Conservation (phyloP, 2,329 filamentous ascomycete genomes). For the Simplicillium aogashimaense region DNA sequence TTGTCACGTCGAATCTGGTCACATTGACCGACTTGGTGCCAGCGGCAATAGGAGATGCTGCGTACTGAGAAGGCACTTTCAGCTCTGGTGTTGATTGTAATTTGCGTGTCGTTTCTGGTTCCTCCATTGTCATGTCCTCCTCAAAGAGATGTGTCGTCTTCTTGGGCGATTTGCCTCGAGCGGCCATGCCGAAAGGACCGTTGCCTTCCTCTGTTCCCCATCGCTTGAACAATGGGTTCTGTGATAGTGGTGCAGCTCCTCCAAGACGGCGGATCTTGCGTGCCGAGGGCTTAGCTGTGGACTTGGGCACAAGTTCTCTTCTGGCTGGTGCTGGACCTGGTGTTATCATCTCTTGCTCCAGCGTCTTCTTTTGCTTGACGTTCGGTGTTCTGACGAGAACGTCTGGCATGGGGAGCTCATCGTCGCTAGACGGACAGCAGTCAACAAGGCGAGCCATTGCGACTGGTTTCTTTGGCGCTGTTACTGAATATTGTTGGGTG, state of each 20-base stretch:
- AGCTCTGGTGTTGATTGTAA: not conserved
- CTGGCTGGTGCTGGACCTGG: conserved; percentile 6
- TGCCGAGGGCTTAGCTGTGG: conserved; percentile 12
- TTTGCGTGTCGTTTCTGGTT: not conserved
- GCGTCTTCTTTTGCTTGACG: not conserved
- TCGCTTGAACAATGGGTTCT: conserved; percentile 21
- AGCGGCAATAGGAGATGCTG: not conserved
- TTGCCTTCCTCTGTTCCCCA: conserved; percentile 16
- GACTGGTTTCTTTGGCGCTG: not conserved
- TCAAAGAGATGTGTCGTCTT: not conserved
- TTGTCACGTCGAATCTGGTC: not conserved
- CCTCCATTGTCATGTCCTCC: too few relatives aligned
- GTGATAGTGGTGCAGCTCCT: conserved; percentile 8
- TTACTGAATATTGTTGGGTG: not conserved
- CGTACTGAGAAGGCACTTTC: not conserved
- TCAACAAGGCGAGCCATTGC: conserved; percentile 19
- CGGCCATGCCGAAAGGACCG: conserved; percentile 2
- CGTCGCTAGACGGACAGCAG: conserved; percentile 22
- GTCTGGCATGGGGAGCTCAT: conserved; percentile 31
- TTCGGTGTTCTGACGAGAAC: conserved; percentile 14
- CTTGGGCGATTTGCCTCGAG: conserved; percentile 3
- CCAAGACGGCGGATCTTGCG: conserved; percentile 21
- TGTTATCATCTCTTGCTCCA: conserved; percentile 5
- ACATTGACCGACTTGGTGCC: not conserved
- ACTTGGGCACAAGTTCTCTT: conserved; percentile 14